phyloP scores from a whole-genome alignment of 1,284 basidiomycete genomes.

The Lentinus polychrous region DNA sequence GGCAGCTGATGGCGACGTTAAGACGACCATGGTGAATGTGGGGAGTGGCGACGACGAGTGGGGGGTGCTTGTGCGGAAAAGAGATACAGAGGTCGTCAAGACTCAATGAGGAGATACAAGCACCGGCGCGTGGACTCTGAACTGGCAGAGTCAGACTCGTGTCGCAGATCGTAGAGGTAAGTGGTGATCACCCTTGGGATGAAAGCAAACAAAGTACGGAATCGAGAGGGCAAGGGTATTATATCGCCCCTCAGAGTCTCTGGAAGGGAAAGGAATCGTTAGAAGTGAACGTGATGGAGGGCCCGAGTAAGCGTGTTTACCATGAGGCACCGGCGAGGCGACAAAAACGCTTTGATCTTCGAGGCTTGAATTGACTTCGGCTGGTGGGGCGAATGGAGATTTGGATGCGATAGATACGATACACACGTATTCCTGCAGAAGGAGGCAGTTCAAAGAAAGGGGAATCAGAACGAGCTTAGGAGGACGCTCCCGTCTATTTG shows the following conservation, averaged over 20 bases:
- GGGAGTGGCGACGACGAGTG: conserved; percentile 1
- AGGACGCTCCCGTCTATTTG: background rate
- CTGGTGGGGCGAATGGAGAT: background rate
- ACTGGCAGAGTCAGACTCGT: conserved; percentile 6
- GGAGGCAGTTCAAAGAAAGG: background rate
- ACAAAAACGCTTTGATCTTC: conserved; percentile 10
- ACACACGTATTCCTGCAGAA: conserved; percentile 2
- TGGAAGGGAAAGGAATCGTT: conserved; percentile 3
- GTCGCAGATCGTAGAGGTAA: conserved; percentile 1
- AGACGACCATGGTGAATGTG: conserved; percentile 37
- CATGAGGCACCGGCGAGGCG: conserved; percentile 28
- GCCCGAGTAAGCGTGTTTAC: conserved; percentile 26
- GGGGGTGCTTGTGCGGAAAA: background rate
- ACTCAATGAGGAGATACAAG: conserved; percentile 1
- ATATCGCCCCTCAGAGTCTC: conserved; percentile 6
- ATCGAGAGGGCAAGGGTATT: conserved; percentile 18
- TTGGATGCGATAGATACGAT: conserved; percentile 2
- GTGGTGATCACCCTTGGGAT: conserved; percentile 15
- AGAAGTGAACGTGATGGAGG: conserved; percentile 26
- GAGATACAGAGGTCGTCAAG: conserved; percentile 6
- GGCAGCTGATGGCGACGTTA: conserved; percentile 33
- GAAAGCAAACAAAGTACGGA: conserved; percentile 14
- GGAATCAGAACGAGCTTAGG: background rate
- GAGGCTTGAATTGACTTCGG: conserved; percentile 5
- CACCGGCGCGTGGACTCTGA: conserved; percentile 6